Evolutionary conservation across 1,139 yeast genomes (phyloP), one percentile per base, ranked within the genome.

Genomic region (Yamadazyma kanchanaburiensis): DNA sequence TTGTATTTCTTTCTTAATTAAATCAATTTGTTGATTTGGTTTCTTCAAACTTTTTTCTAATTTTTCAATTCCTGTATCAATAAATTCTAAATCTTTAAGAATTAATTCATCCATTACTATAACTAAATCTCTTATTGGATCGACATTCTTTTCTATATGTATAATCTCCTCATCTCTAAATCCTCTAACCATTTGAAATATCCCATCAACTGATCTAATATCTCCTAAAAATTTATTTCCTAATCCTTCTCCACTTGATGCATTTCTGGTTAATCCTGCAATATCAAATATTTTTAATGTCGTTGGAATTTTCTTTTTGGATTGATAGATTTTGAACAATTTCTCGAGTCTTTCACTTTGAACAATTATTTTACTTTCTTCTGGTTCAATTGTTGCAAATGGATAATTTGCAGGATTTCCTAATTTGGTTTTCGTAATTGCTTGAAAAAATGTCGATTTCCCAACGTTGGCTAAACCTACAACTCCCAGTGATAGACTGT

Each of bases 381-480:
- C 84, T 0, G 89, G 86, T 24, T 80, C 81, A 21, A 82, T 81
- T 1, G 91, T 82, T 10, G 89, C 91, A 57, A 78, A 82, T 4
- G 91, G 89, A 46, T 81, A 82, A 50, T 82, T 82, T 16, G 87
- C 89, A 2, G 89, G 88, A 38, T 79, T 81, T 0, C 91, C 88
- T 30, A 81, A 53, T 11, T 63, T 68, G 6, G 83, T 74, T 38
- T 76, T 74, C 20, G 97, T 88, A 39, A 89, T 77, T 16, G 78
- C 77, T 48, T 75, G 81, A 51, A 75, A 75, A 41, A 75, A 71
- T 1, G 80, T 74, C 15, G 85, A 77, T 46, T 82, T 82, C 13
- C 89, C 91, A 24, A 82, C 87, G 45, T 82, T 82, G 20, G 91
- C 89, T 19, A 82, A 58, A 2, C 89, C 89, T 6, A 82, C 89